These are phyloP conservation scores for Flaveria linearis DNA, from an alignment of 129 eudicot species.

Conservation along the genomic window DNA sequence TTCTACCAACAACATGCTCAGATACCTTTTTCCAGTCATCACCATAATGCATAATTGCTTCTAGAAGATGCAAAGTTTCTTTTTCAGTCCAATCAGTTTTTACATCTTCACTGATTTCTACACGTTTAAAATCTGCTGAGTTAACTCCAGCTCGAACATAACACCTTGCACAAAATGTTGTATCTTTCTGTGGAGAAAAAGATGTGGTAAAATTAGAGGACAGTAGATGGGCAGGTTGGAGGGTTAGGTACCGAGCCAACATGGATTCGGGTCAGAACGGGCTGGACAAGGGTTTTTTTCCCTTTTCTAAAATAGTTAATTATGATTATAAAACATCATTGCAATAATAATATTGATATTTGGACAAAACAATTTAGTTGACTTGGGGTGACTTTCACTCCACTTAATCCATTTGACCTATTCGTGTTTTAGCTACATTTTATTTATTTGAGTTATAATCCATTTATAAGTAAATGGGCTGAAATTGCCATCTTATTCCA, in stretches of 20 bases:
- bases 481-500: background rate
- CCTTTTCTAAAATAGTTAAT: background rate
- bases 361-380: background rate
- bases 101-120: slow-evolving; percentile 77
- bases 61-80: slow-evolving; percentile 88
- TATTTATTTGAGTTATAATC: background rate
- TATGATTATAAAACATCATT: background rate
- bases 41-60: slow-evolving; percentile 85
- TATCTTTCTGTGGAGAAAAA: slow-evolving; percentile 55
- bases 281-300: background rate
- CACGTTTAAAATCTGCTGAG: slow-evolving; percentile 75
- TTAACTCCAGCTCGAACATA: slow-evolving; percentile 69
- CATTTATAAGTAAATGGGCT: background rate
- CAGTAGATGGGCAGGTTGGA: background rate
- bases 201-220: background rate
- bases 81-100: slow-evolving; percentile 88
- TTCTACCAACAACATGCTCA: slow-evolving; percentile 85
- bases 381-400: background rate
- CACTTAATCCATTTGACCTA: background rate
- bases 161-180: slow-evolving; percentile 89
- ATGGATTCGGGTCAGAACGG: background rate
- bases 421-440: background rate
- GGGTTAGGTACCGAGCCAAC: background rate
- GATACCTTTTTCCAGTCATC: slow-evolving; percentile 96
- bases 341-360: background rate